Evolutionary conservation across 2,329 filamentous ascomycete genomes (phyloP).

Genomic region (Raffaelea arxii): DNA sequence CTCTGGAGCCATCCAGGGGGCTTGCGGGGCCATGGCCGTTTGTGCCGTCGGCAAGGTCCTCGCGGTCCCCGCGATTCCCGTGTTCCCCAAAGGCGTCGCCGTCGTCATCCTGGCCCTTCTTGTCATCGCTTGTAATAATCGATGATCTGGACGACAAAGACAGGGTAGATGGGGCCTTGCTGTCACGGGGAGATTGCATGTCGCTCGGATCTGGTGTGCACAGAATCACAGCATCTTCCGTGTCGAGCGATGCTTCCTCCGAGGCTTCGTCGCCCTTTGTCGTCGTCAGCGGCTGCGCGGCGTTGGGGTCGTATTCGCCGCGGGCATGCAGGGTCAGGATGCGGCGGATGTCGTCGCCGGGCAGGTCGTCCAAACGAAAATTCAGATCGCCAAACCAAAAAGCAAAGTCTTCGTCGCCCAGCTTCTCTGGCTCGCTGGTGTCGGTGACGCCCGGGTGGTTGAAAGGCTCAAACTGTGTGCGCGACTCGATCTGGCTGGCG

Average conservation of each 20-base stretch:
- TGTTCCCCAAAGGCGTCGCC: not conserved
- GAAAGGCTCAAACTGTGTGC: constrained; percentile 71
- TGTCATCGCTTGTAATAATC: not conserved
- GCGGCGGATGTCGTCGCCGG: constrained; percentile 80
- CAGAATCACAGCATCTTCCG: constrained; percentile 41
- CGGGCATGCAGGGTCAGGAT: constrained; percentile 73
- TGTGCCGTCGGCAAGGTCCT: too few species aligned
- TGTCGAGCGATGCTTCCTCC: constrained; percentile 25
- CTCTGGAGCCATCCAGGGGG: too few species aligned
- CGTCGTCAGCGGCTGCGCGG: constrained; percentile 21
- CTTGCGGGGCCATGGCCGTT: too few species aligned
- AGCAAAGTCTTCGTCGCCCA: constrained; percentile 85
- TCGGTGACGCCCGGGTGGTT: constrained; percentile 50
- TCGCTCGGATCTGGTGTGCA: constrained; percentile 32
- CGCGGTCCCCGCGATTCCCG: too few species aligned
- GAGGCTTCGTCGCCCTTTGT: constrained; percentile 11
- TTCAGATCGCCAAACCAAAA: constrained; percentile 98
- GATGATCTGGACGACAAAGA: constrained; percentile 18
- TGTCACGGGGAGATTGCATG: constrained; percentile 17
- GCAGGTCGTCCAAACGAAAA: constrained; percentile 79
- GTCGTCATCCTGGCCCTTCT: not conserved
- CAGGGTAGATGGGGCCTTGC: not conserved
- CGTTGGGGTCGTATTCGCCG: constrained; percentile 61
- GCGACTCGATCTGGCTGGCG: constrained; percentile 62
- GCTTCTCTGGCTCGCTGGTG: constrained; percentile 51